phyloP scores from a whole-genome alignment of 1,284 basidiomycete species.

The Fomitopsis palustris region DNA sequence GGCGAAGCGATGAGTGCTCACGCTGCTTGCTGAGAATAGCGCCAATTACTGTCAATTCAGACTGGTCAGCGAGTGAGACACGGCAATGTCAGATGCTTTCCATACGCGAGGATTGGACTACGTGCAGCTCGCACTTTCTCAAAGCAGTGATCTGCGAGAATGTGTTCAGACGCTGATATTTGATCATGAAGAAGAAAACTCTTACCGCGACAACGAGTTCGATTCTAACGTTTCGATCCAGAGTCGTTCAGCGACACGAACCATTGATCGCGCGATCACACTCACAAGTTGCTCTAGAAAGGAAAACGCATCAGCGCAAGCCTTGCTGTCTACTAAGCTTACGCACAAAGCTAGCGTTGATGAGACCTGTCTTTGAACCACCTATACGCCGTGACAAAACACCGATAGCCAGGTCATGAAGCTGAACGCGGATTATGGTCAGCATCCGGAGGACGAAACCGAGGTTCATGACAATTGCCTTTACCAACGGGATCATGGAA shows the following conservation, averaged over 20 bases:
- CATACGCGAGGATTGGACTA: conserved; percentile 80
- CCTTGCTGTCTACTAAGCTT: background rate
- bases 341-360: conserved; percentile 80
- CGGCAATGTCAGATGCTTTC: conserved; percentile 46
- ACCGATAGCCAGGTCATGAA: conserved; percentile 79
- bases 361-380: conserved; percentile 72
- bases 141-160: conserved; percentile 68
- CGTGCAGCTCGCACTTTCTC: conserved; percentile 77
- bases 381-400: conserved; percentile 75
- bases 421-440: conserved; percentile 28
- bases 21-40: conserved; percentile 76
- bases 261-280: conserved; percentile 9
- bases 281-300: conserved; percentile 64
- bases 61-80: conserved; percentile 30
- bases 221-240: conserved; percentile 40
- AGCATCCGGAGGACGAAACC: conserved; percentile 8
- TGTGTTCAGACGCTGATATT: background rate
- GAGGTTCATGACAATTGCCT: conserved; percentile 48
- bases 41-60: conserved; percentile 56
- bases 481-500: conserved; percentile 70
- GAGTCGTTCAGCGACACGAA: conserved; percentile 5
- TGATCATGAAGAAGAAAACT: too few relatives aligned
- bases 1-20: conserved; percentile 29
- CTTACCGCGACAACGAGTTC: conserved; percentile 71
- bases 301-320: conserved; percentile 7